Conservation (phyloP, 2,329 filamentous ascomycete species). For the Parastagonospora nodorum region DNA sequence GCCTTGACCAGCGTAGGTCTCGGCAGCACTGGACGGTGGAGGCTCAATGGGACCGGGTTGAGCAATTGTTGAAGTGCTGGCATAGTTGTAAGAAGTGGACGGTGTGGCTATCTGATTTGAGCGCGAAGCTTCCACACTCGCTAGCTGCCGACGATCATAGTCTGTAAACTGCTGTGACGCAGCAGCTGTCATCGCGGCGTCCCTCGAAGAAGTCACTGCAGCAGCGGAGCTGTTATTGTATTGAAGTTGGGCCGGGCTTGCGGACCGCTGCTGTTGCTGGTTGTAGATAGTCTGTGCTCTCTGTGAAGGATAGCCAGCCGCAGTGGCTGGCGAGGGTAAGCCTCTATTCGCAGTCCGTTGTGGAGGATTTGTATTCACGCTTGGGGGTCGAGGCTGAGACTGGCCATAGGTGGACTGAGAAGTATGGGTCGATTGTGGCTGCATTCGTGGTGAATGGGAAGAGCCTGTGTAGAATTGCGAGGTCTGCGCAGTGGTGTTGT, state of each 20-base stretch:
- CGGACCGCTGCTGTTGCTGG: conserved; percentile 34
- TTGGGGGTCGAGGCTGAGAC: conserved; percentile 31
- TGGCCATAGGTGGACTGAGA: conserved; percentile 24
- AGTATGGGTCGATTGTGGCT: conserved; percentile 25
- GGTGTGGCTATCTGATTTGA: conserved; percentile 13
- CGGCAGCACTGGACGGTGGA: conserved; percentile 22
- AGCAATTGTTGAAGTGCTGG: conserved; percentile 13
- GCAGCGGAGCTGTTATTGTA: conserved; percentile 19
- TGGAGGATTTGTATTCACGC: conserved; percentile 30
- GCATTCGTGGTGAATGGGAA: conserved; percentile 17
- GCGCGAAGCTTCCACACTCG: conserved; percentile 25
- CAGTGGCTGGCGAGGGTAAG: conserved; percentile 28
- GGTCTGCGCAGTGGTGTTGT: conserved; percentile 18
- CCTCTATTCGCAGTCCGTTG: conserved; percentile 22
- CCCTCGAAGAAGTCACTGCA: conserved; percentile 13
- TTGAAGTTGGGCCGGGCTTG: conserved; percentile 34
- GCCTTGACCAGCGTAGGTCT: conserved; percentile 25
- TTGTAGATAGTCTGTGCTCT: conserved; percentile 25
- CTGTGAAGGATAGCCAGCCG: conserved; percentile 33
- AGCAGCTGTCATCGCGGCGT: conserved; percentile 13
- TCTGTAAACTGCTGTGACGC: conserved; percentile 25
- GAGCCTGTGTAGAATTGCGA: conserved; percentile 22
- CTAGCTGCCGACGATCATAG: conserved; percentile 26
- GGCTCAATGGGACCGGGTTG: conserved; percentile 16
- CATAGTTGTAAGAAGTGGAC: conserved; percentile 28